Evolutionary conservation across 2,329 filamentous ascomycete species (phyloP).

Genomic region (Neofusicoccum kwambonambiense): DNA sequence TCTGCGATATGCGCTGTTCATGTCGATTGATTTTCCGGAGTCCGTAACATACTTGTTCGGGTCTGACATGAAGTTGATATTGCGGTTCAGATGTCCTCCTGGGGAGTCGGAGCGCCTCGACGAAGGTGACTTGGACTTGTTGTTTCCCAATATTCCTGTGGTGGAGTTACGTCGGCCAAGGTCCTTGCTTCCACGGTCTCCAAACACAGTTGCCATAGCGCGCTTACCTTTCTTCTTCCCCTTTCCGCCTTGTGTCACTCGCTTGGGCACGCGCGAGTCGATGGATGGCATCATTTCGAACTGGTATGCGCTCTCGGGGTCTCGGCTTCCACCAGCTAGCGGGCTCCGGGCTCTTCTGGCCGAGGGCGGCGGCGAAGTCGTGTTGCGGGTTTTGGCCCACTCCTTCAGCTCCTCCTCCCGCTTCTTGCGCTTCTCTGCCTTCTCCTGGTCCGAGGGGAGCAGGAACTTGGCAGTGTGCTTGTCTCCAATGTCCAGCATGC

Average conservation of each 20-base stretch:
- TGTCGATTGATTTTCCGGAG: constrained; percentile 63
- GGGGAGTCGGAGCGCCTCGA: constrained; percentile 37
- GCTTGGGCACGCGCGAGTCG: constrained; percentile 42
- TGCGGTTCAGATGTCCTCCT: constrained; percentile 47
- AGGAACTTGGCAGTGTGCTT: constrained; percentile 19
- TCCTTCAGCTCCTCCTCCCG: constrained; percentile 24
- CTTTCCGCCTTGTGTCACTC: constrained; percentile 45
- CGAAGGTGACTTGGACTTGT: constrained; percentile 41
- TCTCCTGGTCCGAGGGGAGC: constrained; percentile 18
- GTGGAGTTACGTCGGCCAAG: constrained; percentile 19
- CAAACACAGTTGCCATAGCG: constrained; percentile 47
- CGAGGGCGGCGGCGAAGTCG: constrained; percentile 31
- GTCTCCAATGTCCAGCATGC: constrained; percentile 51
- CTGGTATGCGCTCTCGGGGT: constrained; percentile 41
- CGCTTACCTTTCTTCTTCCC: constrained; percentile 38
- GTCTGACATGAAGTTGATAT: constrained; percentile 41
- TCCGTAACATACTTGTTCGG: constrained; percentile 54
- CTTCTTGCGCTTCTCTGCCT: constrained; percentile 10
- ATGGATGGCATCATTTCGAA: constrained; percentile 49
- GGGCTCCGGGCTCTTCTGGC: constrained; percentile 34
- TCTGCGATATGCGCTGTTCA: constrained; percentile 67
- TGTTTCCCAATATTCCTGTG: constrained; percentile 31
- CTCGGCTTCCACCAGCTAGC: constrained; percentile 26
- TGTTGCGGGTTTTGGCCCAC: constrained; percentile 22
- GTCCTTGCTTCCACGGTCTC: constrained; percentile 19